Base-by-base conservation (phyloP, 441 rosid genomes). In the Eugenia klotzschiana region DNA sequence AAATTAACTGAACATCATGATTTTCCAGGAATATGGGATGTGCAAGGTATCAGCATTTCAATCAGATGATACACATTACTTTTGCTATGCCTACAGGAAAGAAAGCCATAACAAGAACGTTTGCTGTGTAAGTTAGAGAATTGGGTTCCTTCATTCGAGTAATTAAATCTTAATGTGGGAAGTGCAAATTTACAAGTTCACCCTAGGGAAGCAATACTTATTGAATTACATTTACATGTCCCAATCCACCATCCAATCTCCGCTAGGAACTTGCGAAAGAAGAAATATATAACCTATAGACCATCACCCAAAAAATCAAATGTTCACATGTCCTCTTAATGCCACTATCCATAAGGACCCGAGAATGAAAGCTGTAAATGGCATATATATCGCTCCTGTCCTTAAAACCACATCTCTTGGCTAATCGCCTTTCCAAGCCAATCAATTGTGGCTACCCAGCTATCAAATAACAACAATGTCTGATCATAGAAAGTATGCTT, bases 211-310 rank as follows among this genome's bases (percentile, higher is more conserved):
- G 41, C 73, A 58, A 60, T 60, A 7, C 73, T 15, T 60, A 1
- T 40, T 40, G 41, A 40, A 40, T 40, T 40, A 40, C 41, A 40
- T 40, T 60, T 57, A 57, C 37, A 3, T 7, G 23, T 58, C 6
- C 12, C 73, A 60, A 60, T 27, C 22, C 73, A 60, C 41, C 0
- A 58, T 29, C 73, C 22, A 60, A 60, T 0, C 29, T 60, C 73
- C 29, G 40, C 23, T 0, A 16, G 41, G 8, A 60, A 22, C 73
- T 60, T 27, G 73, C 0, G 22, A 60, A 0, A 14, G 6, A 22
- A 60, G 40, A 58, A 56, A 16, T 15, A 60, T 60, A 27, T 27
- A 60, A 15, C 6, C 29, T 7, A 27, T 60, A 0, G 8, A 60
- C 23, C 73, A 27, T 27, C 73, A 27, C 41, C 40, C 41, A 0